Conservation (phyloP, 2,329 filamentous ascomycete species). For the Orbilia ellipsospora region DNA sequence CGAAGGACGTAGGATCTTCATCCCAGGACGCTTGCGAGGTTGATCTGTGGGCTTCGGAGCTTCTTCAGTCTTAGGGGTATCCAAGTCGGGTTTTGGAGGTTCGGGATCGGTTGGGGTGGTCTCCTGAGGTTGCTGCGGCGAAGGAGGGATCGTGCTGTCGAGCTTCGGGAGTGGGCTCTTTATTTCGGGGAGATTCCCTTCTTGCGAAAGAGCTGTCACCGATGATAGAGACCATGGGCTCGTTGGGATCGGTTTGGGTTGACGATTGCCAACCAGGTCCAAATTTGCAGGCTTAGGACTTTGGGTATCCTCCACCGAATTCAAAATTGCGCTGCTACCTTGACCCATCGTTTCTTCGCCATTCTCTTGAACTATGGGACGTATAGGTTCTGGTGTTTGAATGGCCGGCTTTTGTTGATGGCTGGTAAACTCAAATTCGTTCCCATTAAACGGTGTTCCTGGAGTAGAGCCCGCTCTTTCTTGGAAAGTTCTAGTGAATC, state of each 20-base stretch:
- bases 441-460: slow-evolving; percentile 37
- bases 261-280: slow-evolving; percentile 26
- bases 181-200: slow-evolving; percentile 36
- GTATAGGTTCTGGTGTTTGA: slow-evolving; percentile 18
- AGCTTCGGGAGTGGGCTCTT: slow-evolving; percentile 50
- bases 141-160: slow-evolving; percentile 24
- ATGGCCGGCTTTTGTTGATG: slow-evolving; percentile 25
- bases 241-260: slow-evolving; percentile 33
- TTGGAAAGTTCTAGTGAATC: slow-evolving; percentile 51
- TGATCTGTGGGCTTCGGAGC: slow-evolving; percentile 23
- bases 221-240: slow-evolving; percentile 53
- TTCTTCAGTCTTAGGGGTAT: slow-evolving; percentile 21
- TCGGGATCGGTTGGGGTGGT: slow-evolving; percentile 30
- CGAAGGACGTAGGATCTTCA: slow-evolving; percentile 51
- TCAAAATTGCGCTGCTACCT: slow-evolving; percentile 50
- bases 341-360: slow-evolving; percentile 44
- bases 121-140: slow-evolving; percentile 24
- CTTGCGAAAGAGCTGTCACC: slow-evolving; percentile 46
- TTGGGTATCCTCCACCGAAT: slow-evolving; percentile 37
- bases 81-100: slow-evolving; percentile 19
- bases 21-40: slow-evolving; percentile 46
- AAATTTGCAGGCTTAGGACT: slow-evolving; percentile 15
- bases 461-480: slow-evolving; percentile 48
- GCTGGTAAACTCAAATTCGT: slow-evolving; percentile 43
- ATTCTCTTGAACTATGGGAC: slow-evolving; percentile 9